Conservation (phyloP, 371 early-diverging fungal species). For the Mortierella sp. region DNA sequence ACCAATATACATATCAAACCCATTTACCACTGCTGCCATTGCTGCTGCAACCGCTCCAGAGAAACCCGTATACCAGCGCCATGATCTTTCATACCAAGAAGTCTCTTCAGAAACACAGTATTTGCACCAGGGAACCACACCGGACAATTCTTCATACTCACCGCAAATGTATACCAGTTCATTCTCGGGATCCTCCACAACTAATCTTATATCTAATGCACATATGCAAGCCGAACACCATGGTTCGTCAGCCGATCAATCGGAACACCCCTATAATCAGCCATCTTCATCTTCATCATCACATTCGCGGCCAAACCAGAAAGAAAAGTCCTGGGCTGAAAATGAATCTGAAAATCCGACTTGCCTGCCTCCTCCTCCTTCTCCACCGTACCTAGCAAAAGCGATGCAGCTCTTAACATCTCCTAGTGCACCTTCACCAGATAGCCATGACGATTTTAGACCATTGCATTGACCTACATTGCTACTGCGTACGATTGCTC, state of each 20-base stretch:
- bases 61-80: not conserved
- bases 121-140: not conserved
- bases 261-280: not conserved
- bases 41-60: not conserved
- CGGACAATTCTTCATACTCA: not conserved
- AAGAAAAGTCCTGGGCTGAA: slow-evolving; percentile 5
- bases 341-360: not conserved
- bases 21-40: not conserved
- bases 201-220: not conserved
- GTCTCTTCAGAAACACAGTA: not conserved
- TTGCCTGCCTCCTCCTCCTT: slow-evolving; percentile 3
- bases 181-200: slow-evolving; percentile 12
- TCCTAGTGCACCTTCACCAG: slow-evolving; percentile 15
- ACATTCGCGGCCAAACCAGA: not conserved
- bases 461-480: too few species aligned
- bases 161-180: not conserved
- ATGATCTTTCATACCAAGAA: not conserved
- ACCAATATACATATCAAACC: not conserved
- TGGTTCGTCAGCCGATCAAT: not conserved
- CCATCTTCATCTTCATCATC: slow-evolving; percentile 6
- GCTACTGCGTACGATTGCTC: too few species aligned
- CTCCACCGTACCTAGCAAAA: slow-evolving; percentile 23
- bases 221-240: not conserved
- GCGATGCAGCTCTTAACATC: slow-evolving; percentile 6
- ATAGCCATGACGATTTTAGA: not conserved